phyloP scores from a whole-genome alignment of 192 early-diverging fungal species.

The Diversispora eburnea region DNA sequence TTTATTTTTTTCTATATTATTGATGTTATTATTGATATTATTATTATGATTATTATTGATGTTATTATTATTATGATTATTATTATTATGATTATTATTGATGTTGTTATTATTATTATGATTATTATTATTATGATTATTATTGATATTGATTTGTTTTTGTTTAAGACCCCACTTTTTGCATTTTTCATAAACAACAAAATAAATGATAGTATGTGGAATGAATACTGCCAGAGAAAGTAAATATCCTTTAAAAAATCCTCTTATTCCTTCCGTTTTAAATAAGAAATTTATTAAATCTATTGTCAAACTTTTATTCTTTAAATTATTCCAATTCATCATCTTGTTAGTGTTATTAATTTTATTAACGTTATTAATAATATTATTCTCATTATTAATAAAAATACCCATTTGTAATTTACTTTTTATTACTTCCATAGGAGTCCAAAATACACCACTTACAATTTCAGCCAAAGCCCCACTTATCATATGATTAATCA shows the following conservation, averaged over 20 bases:
- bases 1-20: neutral
- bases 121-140: no score
- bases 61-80: no score
- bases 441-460: constrained; percentile 72
- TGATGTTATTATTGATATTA: no score
- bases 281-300: constrained; percentile 50
- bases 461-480: constrained; percentile 61
- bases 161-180: neutral
- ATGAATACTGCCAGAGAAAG: constrained; percentile 73
- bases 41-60: no score
- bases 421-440: constrained; percentile 84
- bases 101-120: neutral
- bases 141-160: neutral
- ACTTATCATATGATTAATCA: constrained; percentile 55
- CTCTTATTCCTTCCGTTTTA: constrained; percentile 52
- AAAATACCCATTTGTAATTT: constrained; percentile 55
- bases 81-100: no score
- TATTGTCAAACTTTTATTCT: constrained; percentile 3
- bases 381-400: neutral
- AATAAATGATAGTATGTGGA: constrained; percentile 69
- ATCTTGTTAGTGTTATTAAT: neutral
- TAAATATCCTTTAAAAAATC: constrained; percentile 73
- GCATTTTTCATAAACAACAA: constrained; percentile 60
- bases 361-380: neutral
- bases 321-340: neutral